phyloP scores from a whole-genome alignment of 208 protist genomes.

The Trypanosoma scelopori region DNA sequence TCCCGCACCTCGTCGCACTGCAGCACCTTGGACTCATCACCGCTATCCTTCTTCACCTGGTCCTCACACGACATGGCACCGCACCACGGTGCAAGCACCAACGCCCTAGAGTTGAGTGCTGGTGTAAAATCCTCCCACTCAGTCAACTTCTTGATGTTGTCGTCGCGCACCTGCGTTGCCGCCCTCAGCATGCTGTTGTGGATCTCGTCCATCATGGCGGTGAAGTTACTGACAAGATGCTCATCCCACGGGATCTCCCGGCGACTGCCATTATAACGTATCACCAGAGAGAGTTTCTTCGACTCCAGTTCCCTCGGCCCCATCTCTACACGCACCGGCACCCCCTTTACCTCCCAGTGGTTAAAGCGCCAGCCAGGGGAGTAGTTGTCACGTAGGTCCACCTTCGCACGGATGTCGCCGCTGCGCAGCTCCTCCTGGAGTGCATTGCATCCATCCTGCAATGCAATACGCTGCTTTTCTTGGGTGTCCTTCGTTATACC shows the following conservation, averaged over 20 bases:
- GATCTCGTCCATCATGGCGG: constrained; percentile 87
- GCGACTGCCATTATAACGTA: constrained; percentile 76
- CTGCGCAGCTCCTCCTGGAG: constrained; percentile 65
- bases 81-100: constrained; percentile 94
- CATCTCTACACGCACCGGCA: constrained; percentile 97
- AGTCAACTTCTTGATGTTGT: constrained; percentile 55
- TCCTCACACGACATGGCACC: constrained; percentile 91
- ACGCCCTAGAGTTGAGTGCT: constrained; percentile 85
- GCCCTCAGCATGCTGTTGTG: constrained; percentile 83
- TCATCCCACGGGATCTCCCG: constrained; percentile 60
- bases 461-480: constrained; percentile 40
- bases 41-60: constrained; percentile 93
- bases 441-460: constrained; percentile 56
- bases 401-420: constrained; percentile 82
- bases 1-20: constrained; percentile 55
- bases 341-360: constrained; percentile 97
- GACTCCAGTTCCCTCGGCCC: constrained; percentile 96
- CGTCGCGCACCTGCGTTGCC: constrained; percentile 53
- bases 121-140: constrained; percentile 93
- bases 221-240: constrained; percentile 30
- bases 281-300: constrained; percentile 47
- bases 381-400: constrained; percentile 95
- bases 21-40: constrained; percentile 75
- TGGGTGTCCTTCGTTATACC: constrained; percentile 87
- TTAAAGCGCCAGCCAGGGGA: constrained; percentile 98